Evolutionary conservation across 2,329 filamentous ascomycete species (phyloP), one percentile per base, ranked within the genome.

Genomic region (Claviceps maximensis): DNA sequence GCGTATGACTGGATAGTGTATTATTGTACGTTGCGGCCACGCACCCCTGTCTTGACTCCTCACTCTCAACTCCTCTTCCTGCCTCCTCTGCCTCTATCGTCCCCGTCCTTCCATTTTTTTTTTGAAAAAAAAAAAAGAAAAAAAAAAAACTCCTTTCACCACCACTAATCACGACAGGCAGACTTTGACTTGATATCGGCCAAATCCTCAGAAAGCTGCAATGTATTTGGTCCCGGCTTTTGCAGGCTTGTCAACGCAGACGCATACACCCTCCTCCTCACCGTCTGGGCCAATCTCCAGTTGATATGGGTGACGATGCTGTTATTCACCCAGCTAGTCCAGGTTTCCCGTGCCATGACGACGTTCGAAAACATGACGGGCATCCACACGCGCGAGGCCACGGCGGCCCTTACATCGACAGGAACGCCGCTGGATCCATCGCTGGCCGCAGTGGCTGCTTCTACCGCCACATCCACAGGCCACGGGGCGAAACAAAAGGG

Each of bases 251-350:
- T 94, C 59, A 87, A 87, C 62, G 81, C 84, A 50, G 91, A 97
- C 64, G 77, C 88, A 0, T 95, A 91, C 66, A 91, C 87, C 1
- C 77, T 95, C 27, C 74, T 95, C 12, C 75, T 95, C 21, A 79
- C 80, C 13, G 71, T 87, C 29, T 98, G 93, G 93, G 79, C 79
- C 7, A 77, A 79, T 2, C 73, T 96, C 45, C 94, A 98, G 68
- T 78, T 96, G 33, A 85, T 88, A 21, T 98, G 93, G 93, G 88
- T 97, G 2, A 84, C 86, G n/a, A 97, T 98, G 90, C 82, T 98
- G 36, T 77, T 96, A 55, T 86, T 89, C 58, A 94, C 97, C 5
- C 94, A 98, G 66, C 82, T 96, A 50, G 77, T 96, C 50, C 93
- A 98, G 65, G 84, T 98, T 50, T 86, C 89, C 0, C 83, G 89